Base-by-base conservation (phyloP, 2,329 filamentous ascomycete species). In the Truncatella angustata region DNA sequence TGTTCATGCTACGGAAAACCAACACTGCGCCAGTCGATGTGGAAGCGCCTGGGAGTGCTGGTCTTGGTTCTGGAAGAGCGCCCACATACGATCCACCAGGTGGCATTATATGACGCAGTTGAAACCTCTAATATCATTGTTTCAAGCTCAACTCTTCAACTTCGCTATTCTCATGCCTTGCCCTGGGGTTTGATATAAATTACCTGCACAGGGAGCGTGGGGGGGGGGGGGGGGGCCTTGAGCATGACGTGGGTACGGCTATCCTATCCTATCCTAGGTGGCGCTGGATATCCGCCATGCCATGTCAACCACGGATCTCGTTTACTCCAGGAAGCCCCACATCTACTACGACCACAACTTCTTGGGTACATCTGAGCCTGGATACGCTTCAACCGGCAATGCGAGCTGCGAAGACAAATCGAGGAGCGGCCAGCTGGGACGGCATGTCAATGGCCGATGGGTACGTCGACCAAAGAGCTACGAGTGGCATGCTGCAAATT, bases 1-100 rank as follows among this genome's bases (percentile, higher is more conserved):
- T 97, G 94, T 99, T 99, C 66, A 99, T 99, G 94, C 76, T 99
- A 52, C 78, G 94, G 52, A 85, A 85, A 70, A 85, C 80, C 30
- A 82, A 80, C 44, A 78, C 76, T 35, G 78, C 78, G 9, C 73
- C 73, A 48, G 72, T 72, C 21, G 80, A 83, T 47, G 65, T 58
- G 14, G 78, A 79, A 40, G 70, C 73, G 1, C 78, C 78, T 9
- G 79, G 80, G 14, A 82, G 79, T 56, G 80, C 78, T 5, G 80
- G 80, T 10, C 66, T 83, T 23, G 73, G 71, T 26, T 70, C 69
- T 21, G 72, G 73, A 10, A 58, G 60, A 5, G 64, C 68, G 2
- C 76, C 78, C 14, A 70, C 71, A 21, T 84, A 83, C 60, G 80
- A 83, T 58, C 81, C 80, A 16, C 81, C 81, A 2, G 81, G 81